Conservation (phyloP, 2,329 filamentous ascomycete genomes). For the Colletotrichum lupini region DNA sequence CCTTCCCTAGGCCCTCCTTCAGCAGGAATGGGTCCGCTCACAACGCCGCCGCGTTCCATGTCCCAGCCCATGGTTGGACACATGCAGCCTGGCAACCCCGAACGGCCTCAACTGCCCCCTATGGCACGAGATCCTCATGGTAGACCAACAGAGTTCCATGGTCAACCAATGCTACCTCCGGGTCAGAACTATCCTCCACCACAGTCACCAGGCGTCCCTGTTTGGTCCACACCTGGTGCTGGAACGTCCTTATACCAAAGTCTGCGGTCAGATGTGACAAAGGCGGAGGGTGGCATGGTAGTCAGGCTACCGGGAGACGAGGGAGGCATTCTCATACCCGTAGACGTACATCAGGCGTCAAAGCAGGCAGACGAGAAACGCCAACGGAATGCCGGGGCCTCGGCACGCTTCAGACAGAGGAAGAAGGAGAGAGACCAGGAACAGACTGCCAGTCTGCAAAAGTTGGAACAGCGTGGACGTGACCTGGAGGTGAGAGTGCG, state of each 20-base stretch:
- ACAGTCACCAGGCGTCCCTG: slow-evolving; percentile 37
- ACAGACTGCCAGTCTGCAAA: slow-evolving; percentile 74
- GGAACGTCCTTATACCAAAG: slow-evolving; percentile 43
- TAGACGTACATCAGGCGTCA: slow-evolving; percentile 85
- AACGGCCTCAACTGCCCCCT: slow-evolving; percentile 37
- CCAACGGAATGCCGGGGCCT: slow-evolving; percentile 86
- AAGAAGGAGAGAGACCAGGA: slow-evolving; percentile 86
- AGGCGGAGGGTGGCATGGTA: slow-evolving; percentile 37
- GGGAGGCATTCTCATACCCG: slow-evolving; percentile 66
- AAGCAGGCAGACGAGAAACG: slow-evolving; percentile 87
- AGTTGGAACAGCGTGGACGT: slow-evolving; percentile 74
- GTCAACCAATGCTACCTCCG: slow-evolving; percentile 20
- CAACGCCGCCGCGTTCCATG: slow-evolving; percentile 46
- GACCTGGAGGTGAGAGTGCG: slow-evolving; percentile 68
- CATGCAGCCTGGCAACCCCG: slow-evolving; percentile 37
- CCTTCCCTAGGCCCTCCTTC: slow-evolving; percentile 36
- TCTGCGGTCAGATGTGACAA: slow-evolving; percentile 31
- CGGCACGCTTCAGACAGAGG: slow-evolving; percentile 82
- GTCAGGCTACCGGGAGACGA: slow-evolving; percentile 45
- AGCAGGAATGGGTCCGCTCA: slow-evolving; percentile 37
- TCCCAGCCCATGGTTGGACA: slow-evolving; percentile 49
- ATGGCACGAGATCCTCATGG: slow-evolving; percentile 26
- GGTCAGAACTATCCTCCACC: slow-evolving; percentile 15
- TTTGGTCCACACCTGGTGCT: slow-evolving; percentile 45
- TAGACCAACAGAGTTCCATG: slow-evolving; percentile 21